These are phyloP conservation scores for Puccinia polysora DNA, from an alignment of 1,284 basidiomycete genomes.

Conservation along the genomic window DNA sequence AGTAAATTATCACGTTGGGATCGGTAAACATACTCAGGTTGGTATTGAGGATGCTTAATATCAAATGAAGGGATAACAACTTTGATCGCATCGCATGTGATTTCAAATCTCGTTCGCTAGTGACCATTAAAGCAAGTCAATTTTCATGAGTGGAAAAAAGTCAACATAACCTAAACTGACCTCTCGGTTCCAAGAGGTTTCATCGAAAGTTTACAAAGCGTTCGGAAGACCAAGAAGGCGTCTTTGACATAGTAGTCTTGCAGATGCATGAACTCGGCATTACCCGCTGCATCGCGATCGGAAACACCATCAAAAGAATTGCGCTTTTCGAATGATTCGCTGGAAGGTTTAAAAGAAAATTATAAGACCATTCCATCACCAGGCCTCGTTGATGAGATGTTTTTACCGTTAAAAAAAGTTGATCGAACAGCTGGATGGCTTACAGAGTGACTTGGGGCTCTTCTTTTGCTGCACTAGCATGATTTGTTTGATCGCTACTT, in stretches of 20 bases:
- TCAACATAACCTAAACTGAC: constrained; percentile 55
- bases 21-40: constrained; percentile 85
- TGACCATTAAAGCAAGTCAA: neutral
- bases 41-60: constrained; percentile 83
- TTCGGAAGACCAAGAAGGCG: constrained; percentile 90
- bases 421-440: neutral
- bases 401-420: neutral
- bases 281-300: constrained; percentile 45
- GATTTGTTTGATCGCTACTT: neutral
- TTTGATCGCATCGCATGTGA: constrained; percentile 96
- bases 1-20: constrained; percentile 77
- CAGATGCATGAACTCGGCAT: constrained; percentile 47
- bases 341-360: constrained; percentile 27
- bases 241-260: constrained; percentile 87
- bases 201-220: constrained; percentile 95
- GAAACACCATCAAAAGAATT: constrained; percentile 46
- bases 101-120: constrained; percentile 80
- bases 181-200: constrained; percentile 87
- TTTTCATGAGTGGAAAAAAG: constrained; percentile 1
- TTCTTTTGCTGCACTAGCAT: constrained; percentile 13
- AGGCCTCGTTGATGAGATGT: too few species aligned
- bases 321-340: constrained; percentile 49
- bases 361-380: too few species aligned
- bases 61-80: constrained; percentile 82
- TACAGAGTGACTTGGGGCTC: constrained; percentile 39